These are phyloP conservation scores for Noccaea caerulescens DNA, from an alignment of 345 rosid species.

Conservation along the genomic window DNA sequence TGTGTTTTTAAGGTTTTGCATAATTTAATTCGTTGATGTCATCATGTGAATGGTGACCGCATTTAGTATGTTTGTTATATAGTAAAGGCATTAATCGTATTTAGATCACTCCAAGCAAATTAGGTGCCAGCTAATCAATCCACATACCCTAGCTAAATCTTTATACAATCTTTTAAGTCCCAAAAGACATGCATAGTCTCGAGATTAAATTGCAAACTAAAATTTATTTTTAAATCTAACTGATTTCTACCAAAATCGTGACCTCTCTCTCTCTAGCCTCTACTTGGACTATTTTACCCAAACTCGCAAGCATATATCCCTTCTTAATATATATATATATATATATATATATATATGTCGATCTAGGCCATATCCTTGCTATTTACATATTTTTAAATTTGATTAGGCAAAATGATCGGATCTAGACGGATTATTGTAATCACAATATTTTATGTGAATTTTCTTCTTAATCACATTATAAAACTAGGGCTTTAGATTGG, in stretches of 20 bases:
- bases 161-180: not conserved
- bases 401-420: too few relatives aligned
- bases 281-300: not conserved
- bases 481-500: too few relatives aligned
- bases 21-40: not conserved
- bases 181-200: not conserved
- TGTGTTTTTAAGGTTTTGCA: not conserved
- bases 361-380: too few relatives aligned
- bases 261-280: not conserved
- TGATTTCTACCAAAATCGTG: not conserved
- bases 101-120: not conserved
- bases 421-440: too few relatives aligned
- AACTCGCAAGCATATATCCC: not conserved
- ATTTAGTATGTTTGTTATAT: not conserved
- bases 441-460: too few relatives aligned
- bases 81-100: slow-evolving; percentile 3
- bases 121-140: slow-evolving; percentile 16
- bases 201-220: not conserved
- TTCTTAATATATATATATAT: not conserved
- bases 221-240: not conserved
- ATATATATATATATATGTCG: too few relatives aligned
- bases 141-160: not conserved
- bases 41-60: slow-evolving; percentile 17
- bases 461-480: too few relatives aligned
- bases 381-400: too few relatives aligned